Percentiles rank a stretch among this genome's conserved stretches.
phyloP scores from a whole-genome alignment of 306 rosid genomes.

The Sesbania bispinosa region DNA sequence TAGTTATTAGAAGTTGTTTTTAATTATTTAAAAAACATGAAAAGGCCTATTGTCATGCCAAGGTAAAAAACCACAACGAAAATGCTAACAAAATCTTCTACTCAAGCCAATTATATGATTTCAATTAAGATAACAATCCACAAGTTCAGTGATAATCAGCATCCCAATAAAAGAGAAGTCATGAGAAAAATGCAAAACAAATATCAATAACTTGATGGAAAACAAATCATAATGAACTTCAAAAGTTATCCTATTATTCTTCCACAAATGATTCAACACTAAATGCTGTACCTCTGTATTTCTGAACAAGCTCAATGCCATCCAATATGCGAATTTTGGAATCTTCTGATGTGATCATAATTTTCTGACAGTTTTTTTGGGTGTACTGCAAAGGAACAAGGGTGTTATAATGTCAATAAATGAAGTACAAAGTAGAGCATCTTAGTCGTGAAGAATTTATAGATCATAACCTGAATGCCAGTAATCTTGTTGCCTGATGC shows the following conservation, averaged over 20 bases:
- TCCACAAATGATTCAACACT: background rate
- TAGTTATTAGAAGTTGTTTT: background rate
- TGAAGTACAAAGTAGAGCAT: background rate
- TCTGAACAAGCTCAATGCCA: slow-evolving; percentile 53
- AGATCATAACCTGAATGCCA: slow-evolving; percentile 74
- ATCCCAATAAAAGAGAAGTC: too few relatives aligned
- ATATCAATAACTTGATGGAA: too few relatives aligned
- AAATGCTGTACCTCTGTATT: slow-evolving; percentile 56
- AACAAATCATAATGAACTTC: background rate
- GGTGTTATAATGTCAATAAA: background rate
- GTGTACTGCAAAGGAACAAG: slow-evolving; percentile 58
- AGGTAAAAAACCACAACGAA: background rate
- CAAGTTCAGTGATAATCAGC: too few relatives aligned
- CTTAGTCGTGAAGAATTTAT: background rate
- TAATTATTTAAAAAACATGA: too few relatives aligned
- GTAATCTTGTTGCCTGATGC: slow-evolving; percentile 70
- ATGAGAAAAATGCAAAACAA: background rate
- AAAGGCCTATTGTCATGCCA: background rate
- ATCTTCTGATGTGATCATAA: slow-evolving; percentile 83
- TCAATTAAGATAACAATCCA: background rate
- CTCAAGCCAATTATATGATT: background rate
- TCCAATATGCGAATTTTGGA: slow-evolving; percentile 73
- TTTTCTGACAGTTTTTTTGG: slow-evolving; percentile 43
- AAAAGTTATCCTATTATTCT: background rate
- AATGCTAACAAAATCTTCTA: background rate